These are phyloP conservation scores for Rosa rugosa DNA, from an alignment of 306 rosid species.

Conservation along the genomic window DNA sequence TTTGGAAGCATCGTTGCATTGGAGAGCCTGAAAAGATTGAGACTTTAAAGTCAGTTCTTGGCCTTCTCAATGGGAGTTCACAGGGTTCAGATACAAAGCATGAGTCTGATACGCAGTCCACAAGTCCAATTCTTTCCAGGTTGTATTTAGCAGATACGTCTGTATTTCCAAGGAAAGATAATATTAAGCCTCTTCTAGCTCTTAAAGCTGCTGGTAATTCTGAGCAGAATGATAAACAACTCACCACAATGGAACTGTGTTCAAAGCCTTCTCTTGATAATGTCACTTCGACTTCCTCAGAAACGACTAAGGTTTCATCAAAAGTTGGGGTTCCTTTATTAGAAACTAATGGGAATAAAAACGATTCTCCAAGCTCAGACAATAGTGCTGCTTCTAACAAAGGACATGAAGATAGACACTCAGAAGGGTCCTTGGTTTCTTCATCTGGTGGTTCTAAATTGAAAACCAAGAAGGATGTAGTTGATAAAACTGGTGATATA, in stretches of 20 bases:
- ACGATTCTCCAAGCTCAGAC: conserved; percentile 34
- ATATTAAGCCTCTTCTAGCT: conserved; percentile 73
- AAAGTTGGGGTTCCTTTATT: conserved; percentile 39
- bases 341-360: conserved; percentile 45
- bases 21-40: conserved; percentile 86
- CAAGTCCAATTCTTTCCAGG: conserved; percentile 83
- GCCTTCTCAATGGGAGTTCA: conserved; percentile 63
- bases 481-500: conserved; percentile 45
- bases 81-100: conserved; percentile 43
- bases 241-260: conserved; percentile 32
- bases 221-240: conserved; percentile 49
- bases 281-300: conserved; percentile 36
- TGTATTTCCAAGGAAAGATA: conserved; percentile 84
- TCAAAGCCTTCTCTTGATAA: conserved; percentile 36
- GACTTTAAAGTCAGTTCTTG: conserved; percentile 93
- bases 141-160: conserved; percentile 95
- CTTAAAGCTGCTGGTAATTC: conserved; percentile 51
- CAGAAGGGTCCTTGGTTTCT: conserved; percentile 42
- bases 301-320: conserved; percentile 36
- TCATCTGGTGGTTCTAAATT: conserved; percentile 47
- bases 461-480: conserved; percentile 36
- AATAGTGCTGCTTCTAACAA: conserved; percentile 45
- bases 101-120: conserved; percentile 52
- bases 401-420: conserved; percentile 35
- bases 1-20: conserved; percentile 93